Evolutionary conservation across 305 asterid genomes (phyloP).

Genomic region (Andrographis paniculata): DNA sequence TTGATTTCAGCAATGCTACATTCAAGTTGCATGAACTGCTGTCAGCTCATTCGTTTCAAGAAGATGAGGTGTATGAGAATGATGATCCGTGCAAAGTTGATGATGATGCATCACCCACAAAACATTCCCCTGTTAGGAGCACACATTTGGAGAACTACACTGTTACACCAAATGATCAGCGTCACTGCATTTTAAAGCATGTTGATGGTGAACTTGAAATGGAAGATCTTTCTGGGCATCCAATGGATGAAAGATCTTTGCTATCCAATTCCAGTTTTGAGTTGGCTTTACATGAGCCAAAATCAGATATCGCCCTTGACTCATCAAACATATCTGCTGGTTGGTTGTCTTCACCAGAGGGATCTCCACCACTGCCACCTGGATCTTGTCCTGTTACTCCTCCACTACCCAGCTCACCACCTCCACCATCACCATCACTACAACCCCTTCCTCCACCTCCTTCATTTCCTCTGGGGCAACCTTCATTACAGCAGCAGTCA

Average conservation of each 20-base stretch:
- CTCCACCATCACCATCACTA: constrained; percentile 38
- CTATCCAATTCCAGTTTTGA: constrained; percentile 21
- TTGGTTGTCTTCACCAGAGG: constrained; percentile 51
- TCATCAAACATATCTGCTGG: too few relatives aligned
- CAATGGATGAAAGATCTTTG: constrained; percentile 48
- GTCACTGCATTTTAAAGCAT: constrained; percentile 75
- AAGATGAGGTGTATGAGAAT: constrained; percentile 66
- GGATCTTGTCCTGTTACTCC: constrained; percentile 85
- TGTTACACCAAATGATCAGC: constrained; percentile 70
- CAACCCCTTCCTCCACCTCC: constrained; percentile 31
- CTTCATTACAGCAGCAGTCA: constrained; percentile 34
- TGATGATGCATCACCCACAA: constrained; percentile 33
- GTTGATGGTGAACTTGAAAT: constrained; percentile 98
- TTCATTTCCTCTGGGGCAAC: constrained; percentile 21
- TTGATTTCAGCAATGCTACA: constrained; percentile 66
- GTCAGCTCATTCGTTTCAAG: constrained; percentile 52
- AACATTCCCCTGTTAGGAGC: constrained; percentile 33
- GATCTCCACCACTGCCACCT: constrained; percentile 83
- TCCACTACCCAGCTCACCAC: constrained; percentile 76
- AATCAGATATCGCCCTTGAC: constrained; percentile 24
- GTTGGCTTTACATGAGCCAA: constrained; percentile 27
- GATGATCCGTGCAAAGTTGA: constrained; percentile 29
- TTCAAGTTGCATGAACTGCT: constrained; percentile 78
- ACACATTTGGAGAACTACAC: constrained; percentile 37
- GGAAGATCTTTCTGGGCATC: constrained; percentile 93